Evolutionary conservation across 352 stramenopile genomes (phyloP), one percentile per base, ranked within the genome.

Genomic region (Globisporangium paroecandrum): DNA sequence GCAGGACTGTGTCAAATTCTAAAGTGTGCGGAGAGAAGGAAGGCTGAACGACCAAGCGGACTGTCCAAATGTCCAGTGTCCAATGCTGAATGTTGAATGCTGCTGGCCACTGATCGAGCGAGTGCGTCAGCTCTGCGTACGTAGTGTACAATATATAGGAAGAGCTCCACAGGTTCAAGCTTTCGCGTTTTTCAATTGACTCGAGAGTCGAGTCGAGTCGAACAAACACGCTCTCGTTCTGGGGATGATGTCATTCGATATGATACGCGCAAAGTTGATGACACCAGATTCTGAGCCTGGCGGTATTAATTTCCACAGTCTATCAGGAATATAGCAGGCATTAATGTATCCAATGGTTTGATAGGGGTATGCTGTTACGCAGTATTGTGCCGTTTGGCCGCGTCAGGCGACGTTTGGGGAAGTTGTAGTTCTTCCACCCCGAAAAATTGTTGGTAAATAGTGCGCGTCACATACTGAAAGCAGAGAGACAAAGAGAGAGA

Each of bases 191-290:
- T 10, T 38, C 10, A 55, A 13, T 55, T 55, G 20, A 55, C n/a
- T 53, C 0, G n/a, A 29, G 49, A 32, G 29, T 32, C 29, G 29
- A 29, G 3, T 22, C 7, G n/a, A 29, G 49, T 34, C 49, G 9
- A 57, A 20, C 49, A 57, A 57, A 20, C 49, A 57, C 32, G 29
- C 27, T 60, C 55, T 2, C 13, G 55, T 8, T 7, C 3, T 12
- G 55, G 22, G 18, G 55, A 60, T 60, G 55, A 60, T 60, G 55
- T 60, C 55, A 60, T 60, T 60, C 49, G 49, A 47, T n/a, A 9
- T 27, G 32, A 38, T 38, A 20, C 49, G 51, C 41, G 54, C 54
- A 15, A 1, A 5, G 43, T n/a, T 49, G 43, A 49, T 49, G 43
- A 49, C 43, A 49, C 43, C 43, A 49, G 43, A 49, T n/a, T 49